A percentile compares a stretch with the other conserved stretches of the same genome.
Conservation (phyloP, 2,329 filamentous ascomycete genomes). For the Nemania serpens region DNA sequence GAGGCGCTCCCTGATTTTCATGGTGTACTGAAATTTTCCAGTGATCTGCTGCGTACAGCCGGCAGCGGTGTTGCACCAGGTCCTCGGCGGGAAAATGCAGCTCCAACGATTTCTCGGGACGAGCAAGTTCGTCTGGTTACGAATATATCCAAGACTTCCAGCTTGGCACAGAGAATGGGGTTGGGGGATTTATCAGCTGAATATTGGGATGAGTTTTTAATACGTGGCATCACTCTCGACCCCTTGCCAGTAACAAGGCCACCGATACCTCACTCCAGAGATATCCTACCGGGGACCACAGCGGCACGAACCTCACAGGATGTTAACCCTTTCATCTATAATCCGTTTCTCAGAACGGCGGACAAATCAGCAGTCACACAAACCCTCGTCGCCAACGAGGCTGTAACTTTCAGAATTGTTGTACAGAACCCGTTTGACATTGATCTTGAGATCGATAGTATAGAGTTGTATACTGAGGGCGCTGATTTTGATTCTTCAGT, state of each 20-base stretch:
- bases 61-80: conserved; percentile 80
- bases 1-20: conserved; percentile 92
- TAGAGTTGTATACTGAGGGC: conserved; percentile 76
- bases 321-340: conserved; percentile 90
- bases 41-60: conserved; percentile 79
- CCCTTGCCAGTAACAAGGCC: conserved; percentile 62
- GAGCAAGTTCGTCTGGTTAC: conserved; percentile 85
- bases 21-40: conserved; percentile 86
- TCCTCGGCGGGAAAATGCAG: conserved; percentile 68
- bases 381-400: conserved; percentile 78
- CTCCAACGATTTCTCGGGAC: conserved; percentile 73
- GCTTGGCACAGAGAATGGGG: conserved; percentile 76
- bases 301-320: conserved; percentile 60
- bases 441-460: conserved; percentile 83
- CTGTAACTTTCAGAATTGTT: conserved; percentile 77
- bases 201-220: conserved; percentile 96
- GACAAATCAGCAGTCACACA: conserved; percentile 65
- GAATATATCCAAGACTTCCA: conserved; percentile 83
- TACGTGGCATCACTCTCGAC: conserved; percentile 76
- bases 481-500: conserved; percentile 70
- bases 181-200: conserved; percentile 72
- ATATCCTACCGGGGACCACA: conserved; percentile 55
- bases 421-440: conserved; percentile 95
- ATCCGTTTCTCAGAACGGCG: conserved; percentile 78
- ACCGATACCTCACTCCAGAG: conserved; percentile 68